A percentile compares a stretch with the other conserved stretches of the same genome.
phyloP scores from a whole-genome alignment of 1,284 basidiomycete genomes.

The Schizopora paradoxa region DNA sequence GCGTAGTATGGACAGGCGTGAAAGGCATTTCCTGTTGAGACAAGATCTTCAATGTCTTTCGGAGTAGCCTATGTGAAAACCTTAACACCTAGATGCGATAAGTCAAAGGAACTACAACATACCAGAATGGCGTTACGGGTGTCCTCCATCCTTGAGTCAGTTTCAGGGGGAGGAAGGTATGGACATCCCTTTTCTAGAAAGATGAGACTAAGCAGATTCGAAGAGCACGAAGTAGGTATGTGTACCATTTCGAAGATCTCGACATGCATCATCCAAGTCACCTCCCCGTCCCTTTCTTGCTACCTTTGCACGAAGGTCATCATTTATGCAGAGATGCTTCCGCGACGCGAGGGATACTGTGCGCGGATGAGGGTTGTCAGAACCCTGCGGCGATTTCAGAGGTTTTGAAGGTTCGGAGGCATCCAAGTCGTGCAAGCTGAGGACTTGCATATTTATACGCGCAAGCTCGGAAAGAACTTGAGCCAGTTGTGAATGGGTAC shows the following conservation, averaged over 20 bases:
- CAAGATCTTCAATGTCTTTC: slow-evolving; percentile 93
- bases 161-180: slow-evolving; percentile 70
- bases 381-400: slow-evolving; percentile 28
- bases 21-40: slow-evolving; percentile 57
- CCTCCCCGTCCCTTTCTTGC: too few species aligned
- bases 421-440: slow-evolving; percentile 23
- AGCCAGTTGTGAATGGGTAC: slow-evolving; percentile 92
- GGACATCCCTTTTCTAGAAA: slow-evolving; percentile 61
- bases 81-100: slow-evolving; percentile 2
- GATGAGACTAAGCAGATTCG: slow-evolving; percentile 42
- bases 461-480: slow-evolving; percentile 86
- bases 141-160: slow-evolving; percentile 73
- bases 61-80: slow-evolving; percentile 59
- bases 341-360: slow-evolving; percentile 86
- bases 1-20: slow-evolving; percentile 93
- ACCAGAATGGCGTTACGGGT: slow-evolving; percentile 88
- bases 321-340: slow-evolving; percentile 92
- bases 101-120: slow-evolving; percentile 23
- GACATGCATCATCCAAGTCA: slow-evolving; percentile 90
- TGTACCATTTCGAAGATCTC: slow-evolving; percentile 78
- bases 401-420: slow-evolving; percentile 10
- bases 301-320: slow-evolving; percentile 60
- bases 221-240: slow-evolving; percentile 4
- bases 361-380: slow-evolving; percentile 37
- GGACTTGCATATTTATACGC: slow-evolving; percentile 48